Conservation (phyloP, 108 stramenopile genomes). For the Licmophora abbreviata region DNA sequence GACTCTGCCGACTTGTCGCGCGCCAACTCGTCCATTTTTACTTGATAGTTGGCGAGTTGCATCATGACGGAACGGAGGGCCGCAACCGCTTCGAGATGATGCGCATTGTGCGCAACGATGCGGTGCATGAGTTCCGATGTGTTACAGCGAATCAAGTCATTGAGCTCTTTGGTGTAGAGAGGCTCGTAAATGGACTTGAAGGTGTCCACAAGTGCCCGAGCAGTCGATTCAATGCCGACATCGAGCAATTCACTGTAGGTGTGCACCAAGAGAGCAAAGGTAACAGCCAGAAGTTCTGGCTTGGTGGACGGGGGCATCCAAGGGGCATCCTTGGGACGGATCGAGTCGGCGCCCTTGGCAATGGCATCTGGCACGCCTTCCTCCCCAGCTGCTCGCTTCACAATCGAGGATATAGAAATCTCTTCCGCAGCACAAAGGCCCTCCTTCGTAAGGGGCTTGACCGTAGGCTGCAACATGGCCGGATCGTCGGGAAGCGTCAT, state of each 20-base stretch:
- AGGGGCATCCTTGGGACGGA: not conserved
- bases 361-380: not conserved
- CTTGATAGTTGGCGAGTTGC: constrained; percentile 32
- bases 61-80: constrained; percentile 27
- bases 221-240: constrained; percentile 69
- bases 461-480: constrained; percentile 10
- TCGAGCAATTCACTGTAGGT: constrained; percentile 83
- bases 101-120: constrained; percentile 46
- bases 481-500: constrained; percentile 77
- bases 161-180: constrained; percentile 41
- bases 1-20: not conserved
- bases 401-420: constrained; percentile 10
- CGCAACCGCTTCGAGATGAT: constrained; percentile 36
- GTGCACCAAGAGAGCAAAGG: constrained; percentile 80
- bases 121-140: constrained; percentile 58
- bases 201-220: constrained; percentile 56
- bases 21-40: constrained; percentile 9
- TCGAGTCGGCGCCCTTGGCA: not conserved
- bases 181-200: constrained; percentile 74
- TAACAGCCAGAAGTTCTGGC: constrained; percentile 75
- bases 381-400: constrained; percentile 5
- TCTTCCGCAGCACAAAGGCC: not conserved
- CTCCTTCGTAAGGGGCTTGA: constrained; percentile 29
- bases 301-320: constrained; percentile 61
- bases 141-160: constrained; percentile 55